phyloP scores from a whole-genome alignment of 768 basidiomycete genomes.

The Ephemerocybe angulata region DNA sequence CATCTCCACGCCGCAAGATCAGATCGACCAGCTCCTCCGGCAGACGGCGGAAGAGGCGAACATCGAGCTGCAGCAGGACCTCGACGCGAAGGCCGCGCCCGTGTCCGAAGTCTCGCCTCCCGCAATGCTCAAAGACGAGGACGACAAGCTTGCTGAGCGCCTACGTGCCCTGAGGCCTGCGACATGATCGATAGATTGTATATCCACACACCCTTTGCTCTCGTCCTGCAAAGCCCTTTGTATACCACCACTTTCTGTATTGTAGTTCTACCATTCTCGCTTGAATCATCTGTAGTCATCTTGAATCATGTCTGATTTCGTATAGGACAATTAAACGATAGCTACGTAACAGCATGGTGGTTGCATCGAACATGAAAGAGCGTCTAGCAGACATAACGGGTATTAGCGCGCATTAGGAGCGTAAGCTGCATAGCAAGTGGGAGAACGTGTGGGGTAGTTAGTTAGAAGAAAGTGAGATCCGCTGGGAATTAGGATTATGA shows the following conservation, averaged over 20 bases:
- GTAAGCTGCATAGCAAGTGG: background rate
- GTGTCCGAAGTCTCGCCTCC: conserved; percentile 47
- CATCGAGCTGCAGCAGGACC: conserved; percentile 90
- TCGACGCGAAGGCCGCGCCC: conserved; percentile 60
- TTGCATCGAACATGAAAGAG: background rate
- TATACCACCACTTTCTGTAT: background rate
- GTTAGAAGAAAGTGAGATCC: background rate
- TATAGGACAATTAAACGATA: background rate
- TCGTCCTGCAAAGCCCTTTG: background rate
- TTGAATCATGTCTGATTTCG: background rate
- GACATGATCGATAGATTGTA: conserved; percentile 32
- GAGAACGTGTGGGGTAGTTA: background rate
- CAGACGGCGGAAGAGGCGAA: conserved; percentile 97
- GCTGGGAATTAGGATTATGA: background rate
- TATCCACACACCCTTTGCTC: no score
- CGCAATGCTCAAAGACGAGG: conserved; percentile 69
- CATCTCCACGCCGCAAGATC: conserved; percentile 92
- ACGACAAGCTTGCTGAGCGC: conserved; percentile 77
- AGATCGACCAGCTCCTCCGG: conserved; percentile 86
- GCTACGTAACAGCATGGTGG: background rate
- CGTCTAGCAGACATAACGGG: background rate
- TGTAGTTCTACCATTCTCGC: conserved; percentile 3
- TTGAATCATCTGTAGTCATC: background rate
- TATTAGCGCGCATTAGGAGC: background rate
- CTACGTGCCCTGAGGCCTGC: conserved; percentile 85